Evolutionary conservation across 352 stramenopile genomes (phyloP).

Genomic region (Phytophthora constricta): DNA sequence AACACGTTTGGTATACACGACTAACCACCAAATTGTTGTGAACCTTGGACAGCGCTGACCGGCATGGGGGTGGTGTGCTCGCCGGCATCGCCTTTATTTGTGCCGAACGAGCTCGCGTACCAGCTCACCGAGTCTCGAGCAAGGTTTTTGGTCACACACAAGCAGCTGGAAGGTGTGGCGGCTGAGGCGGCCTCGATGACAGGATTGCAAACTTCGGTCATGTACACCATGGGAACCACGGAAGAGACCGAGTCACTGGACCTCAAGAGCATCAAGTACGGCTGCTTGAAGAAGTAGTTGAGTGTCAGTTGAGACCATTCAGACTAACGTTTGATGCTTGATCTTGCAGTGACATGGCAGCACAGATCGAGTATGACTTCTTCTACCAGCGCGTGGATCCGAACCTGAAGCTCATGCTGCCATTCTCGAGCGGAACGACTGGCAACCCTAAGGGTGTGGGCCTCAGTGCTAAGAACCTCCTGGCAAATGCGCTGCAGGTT

Average conservation of each 20-base stretch:
- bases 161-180: constrained; percentile 38
- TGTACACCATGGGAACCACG: constrained; percentile 44
- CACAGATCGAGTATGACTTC: constrained; percentile 47
- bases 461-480: constrained; percentile 90
- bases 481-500: constrained; percentile 90
- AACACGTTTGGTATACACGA: background rate
- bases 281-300: background rate
- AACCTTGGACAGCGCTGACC: constrained; percentile 37
- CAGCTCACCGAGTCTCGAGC: constrained; percentile 51
- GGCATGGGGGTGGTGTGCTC: constrained; percentile 54
- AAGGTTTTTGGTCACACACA: constrained; percentile 50
- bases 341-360: constrained; percentile 38
- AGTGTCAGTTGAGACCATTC: background rate
- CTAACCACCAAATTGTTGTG: background rate
- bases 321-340: constrained; percentile 5
- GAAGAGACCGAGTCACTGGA: constrained; percentile 17
- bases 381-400: constrained; percentile 62
- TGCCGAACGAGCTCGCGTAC: constrained; percentile 41
- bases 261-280: constrained; percentile 51
- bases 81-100: constrained; percentile 52
- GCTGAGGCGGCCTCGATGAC: constrained; percentile 29
- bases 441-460: constrained; percentile 81
- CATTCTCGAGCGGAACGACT: constrained; percentile 94
- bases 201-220: constrained; percentile 37
- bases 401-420: constrained; percentile 65